phyloP scores from a whole-genome alignment of 1,284 basidiomycete species.

The Trametes polyzona region DNA sequence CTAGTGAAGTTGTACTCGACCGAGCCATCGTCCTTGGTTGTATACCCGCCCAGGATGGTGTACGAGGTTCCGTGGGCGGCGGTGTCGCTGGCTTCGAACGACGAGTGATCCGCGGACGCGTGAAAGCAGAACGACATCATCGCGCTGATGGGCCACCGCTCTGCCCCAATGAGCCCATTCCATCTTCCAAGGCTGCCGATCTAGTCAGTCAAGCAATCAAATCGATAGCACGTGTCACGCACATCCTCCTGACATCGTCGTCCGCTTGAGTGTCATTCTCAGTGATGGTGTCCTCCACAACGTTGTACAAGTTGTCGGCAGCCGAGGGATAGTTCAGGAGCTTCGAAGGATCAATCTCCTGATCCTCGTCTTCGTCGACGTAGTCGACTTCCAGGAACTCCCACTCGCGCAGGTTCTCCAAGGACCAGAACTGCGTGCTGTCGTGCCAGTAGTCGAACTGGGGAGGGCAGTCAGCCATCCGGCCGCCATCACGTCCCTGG shows the following conservation, averaged over 20 bases:
- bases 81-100: slow-evolving; percentile 1
- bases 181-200: slow-evolving; percentile 10
- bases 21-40: not conserved
- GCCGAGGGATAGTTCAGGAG: slow-evolving; percentile 5
- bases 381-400: slow-evolving; percentile 1
- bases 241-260: not conserved
- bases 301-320: not conserved
- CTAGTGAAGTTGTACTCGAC: slow-evolving; percentile 12
- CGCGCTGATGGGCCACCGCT: not conserved
- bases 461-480: not conserved
- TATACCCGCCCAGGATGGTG: slow-evolving; percentile 6
- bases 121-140: slow-evolving; percentile 13
- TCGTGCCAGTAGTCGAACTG: slow-evolving; percentile 14
- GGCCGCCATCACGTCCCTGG: too few relatives aligned
- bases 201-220: not conserved
- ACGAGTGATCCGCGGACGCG: slow-evolving; percentile 2
- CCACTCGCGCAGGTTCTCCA: not conserved
- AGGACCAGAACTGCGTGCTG: slow-evolving; percentile 5
- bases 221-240: not conserved
- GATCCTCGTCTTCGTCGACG: not conserved
- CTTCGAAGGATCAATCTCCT: not conserved
- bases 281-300: not conserved
- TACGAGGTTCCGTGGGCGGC: slow-evolving; percentile 6
- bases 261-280: slow-evolving; percentile 7
- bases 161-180: slow-evolving; percentile 1